Conservation (phyloP, 2,329 filamentous ascomycete species). For the Hymenoscyphus occultus region DNA sequence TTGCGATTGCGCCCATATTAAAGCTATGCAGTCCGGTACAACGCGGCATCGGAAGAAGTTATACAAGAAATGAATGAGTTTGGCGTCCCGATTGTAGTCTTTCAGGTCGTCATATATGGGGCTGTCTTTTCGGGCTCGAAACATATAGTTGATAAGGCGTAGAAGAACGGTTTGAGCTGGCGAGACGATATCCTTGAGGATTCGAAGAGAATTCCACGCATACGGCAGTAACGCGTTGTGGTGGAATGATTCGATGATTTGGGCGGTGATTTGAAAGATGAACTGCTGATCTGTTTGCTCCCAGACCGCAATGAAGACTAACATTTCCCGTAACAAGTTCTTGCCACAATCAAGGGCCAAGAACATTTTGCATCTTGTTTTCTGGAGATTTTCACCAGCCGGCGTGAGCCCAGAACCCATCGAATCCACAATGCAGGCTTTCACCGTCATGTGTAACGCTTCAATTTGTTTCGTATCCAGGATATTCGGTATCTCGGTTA, state of each 20-base stretch:
- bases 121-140: constrained; percentile 55
- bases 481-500: constrained; percentile 93
- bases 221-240: constrained; percentile 87
- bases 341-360: constrained; percentile 86
- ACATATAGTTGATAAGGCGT: constrained; percentile 86
- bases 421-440: constrained; percentile 88
- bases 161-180: constrained; percentile 92
- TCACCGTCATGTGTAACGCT: constrained; percentile 94
- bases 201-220: constrained; percentile 85
- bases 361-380: constrained; percentile 84
- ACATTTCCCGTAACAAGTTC: constrained; percentile 81
- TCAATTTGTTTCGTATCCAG: constrained; percentile 94
- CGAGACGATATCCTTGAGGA: constrained; percentile 93
- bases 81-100: constrained; percentile 56
- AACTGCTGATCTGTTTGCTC: constrained; percentile 89
- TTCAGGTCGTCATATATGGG: constrained; percentile 46
- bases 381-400: constrained; percentile 79
- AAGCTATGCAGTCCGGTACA: constrained; percentile 88
- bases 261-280: constrained; percentile 94
- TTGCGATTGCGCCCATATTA: constrained; percentile 90
- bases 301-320: constrained; percentile 97
- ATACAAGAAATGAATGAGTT: constrained; percentile 81
- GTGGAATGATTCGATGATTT: constrained; percentile 91
- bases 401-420: constrained; percentile 65
- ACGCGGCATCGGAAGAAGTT: constrained; percentile 89